These are phyloP conservation scores for Aspergillus novoparasiticus DNA, from an alignment of 2,329 filamentous ascomycete genomes.

Conservation along the genomic window DNA sequence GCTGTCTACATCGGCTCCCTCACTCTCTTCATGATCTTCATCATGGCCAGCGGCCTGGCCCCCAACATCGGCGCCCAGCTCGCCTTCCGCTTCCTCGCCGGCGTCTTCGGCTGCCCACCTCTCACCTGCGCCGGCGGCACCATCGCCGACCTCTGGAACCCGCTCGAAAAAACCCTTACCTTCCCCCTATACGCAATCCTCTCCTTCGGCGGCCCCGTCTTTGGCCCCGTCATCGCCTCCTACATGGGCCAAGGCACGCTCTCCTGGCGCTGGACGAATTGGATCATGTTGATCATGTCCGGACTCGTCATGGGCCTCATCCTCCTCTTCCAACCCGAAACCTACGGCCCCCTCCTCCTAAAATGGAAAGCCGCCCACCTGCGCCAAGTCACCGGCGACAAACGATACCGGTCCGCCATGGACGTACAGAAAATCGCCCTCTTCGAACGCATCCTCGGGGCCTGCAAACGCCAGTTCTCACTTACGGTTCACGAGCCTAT, in stretches of 20 bases:
- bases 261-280: slow-evolving; percentile 46
- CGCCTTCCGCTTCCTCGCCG: slow-evolving; percentile 53
- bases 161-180: slow-evolving; percentile 50
- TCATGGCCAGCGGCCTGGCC: slow-evolving; percentile 50
- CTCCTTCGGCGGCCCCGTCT: slow-evolving; percentile 38
- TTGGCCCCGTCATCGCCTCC: slow-evolving; percentile 22
- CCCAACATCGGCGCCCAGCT: slow-evolving; percentile 53
- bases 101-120: slow-evolving; percentile 49
- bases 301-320: slow-evolving; percentile 36
- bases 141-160: slow-evolving; percentile 49
- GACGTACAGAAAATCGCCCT: slow-evolving; percentile 16
- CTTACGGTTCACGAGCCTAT: slow-evolving; percentile 25
- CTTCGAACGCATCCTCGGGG: neutral
- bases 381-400: slow-evolving; percentile 44
- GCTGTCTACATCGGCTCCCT: slow-evolving; percentile 52
- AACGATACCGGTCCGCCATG: slow-evolving; percentile 49
- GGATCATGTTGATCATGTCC: slow-evolving; percentile 46
- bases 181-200: slow-evolving; percentile 55
- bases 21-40: slow-evolving; percentile 50
- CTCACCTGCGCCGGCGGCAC: slow-evolving; percentile 49
- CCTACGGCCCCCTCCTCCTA: slow-evolving; percentile 48
- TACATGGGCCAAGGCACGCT: slow-evolving; percentile 17
- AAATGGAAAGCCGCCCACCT: slow-evolving; percentile 47
- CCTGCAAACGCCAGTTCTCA: slow-evolving; percentile 24
- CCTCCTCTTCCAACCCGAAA: slow-evolving; percentile 53